Percentiles rank a stretch among this genome's conserved stretches.
Conservation (phyloP, 768 basidiomycete species). For the Lactarius psammicola region DNA sequence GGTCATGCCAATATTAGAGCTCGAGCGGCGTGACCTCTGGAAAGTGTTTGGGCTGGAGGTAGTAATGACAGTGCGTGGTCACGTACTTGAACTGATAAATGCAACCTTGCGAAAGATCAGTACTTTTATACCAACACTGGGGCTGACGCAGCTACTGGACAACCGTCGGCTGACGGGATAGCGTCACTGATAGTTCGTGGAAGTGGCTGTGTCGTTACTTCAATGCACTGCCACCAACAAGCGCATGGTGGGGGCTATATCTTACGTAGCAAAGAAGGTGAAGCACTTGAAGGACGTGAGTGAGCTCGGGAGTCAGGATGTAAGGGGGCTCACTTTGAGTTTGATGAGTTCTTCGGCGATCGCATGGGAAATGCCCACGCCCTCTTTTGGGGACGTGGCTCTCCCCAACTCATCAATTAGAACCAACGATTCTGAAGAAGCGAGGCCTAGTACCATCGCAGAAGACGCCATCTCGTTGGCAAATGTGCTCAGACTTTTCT, state of each 20-base stretch:
- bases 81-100: conserved; percentile 49
- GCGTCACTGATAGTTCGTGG: conserved; percentile 70
- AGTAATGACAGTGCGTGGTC: too few relatives aligned
- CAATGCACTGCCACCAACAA: background rate
- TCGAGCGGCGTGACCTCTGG: conserved; percentile 55
- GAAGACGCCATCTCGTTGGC: conserved; percentile 91
- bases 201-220: conserved; percentile 57
- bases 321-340: conserved; percentile 53
- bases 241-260: background rate
- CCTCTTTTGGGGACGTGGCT: conserved; percentile 85
- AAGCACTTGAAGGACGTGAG: conserved; percentile 52
- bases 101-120: conserved; percentile 51
- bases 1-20: conserved; percentile 60
- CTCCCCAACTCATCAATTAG: conserved; percentile 92
- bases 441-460: conserved; percentile 86
- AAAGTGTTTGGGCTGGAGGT: background rate
- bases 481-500: conserved; percentile 90
- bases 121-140: background rate
- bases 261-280: conserved; percentile 88
- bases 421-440: conserved; percentile 67
- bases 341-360: conserved; percentile 76
- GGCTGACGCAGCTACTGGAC: conserved; percentile 56
- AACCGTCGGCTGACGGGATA: conserved; percentile 75
- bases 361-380: conserved; percentile 77
- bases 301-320: conserved; percentile 8